These are phyloP conservation scores for Serendipita sp. DNA, from an alignment of 768 basidiomycete genomes.

Conservation along the genomic window DNA sequence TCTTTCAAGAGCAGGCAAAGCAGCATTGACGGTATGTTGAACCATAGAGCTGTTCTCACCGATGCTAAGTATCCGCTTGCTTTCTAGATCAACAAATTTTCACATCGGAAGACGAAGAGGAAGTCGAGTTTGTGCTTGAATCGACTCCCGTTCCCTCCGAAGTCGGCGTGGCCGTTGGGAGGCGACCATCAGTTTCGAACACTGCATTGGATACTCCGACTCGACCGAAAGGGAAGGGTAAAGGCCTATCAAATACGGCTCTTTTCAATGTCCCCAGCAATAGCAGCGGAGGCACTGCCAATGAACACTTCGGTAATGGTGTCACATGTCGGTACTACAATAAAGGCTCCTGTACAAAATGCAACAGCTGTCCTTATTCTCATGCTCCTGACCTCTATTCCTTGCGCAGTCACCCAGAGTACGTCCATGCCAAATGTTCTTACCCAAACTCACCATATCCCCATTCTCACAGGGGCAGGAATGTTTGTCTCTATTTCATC, in stretches of 20 bases:
- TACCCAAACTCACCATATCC: background rate
- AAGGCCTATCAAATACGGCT: background rate
- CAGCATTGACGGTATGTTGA: background rate
- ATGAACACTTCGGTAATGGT: conserved; percentile 8
- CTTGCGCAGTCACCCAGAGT: background rate
- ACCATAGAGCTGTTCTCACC: background rate
- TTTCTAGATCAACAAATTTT: background rate
- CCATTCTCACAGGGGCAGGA: background rate
- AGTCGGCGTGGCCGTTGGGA: background rate
- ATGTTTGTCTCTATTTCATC: conserved; percentile 9
- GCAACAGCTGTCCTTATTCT: background rate
- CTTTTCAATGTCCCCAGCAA: background rate
- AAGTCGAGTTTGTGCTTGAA: background rate
- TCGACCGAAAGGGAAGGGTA: background rate
- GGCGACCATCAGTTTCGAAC: background rate
- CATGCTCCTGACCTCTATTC: conserved; percentile 6
- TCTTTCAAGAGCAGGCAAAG: background rate
- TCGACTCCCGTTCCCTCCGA: background rate
- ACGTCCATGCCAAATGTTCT: background rate
- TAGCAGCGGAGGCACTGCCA: background rate
- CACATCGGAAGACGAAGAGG: background rate
- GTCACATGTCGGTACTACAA: conserved; percentile 9
- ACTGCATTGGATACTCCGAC: background rate
- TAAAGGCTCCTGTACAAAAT: conserved; percentile 4
- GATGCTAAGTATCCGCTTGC: no score